phyloP scores from a whole-genome alignment of 1,284 basidiomycete genomes.

The Ganoderma leucocontextum region DNA sequence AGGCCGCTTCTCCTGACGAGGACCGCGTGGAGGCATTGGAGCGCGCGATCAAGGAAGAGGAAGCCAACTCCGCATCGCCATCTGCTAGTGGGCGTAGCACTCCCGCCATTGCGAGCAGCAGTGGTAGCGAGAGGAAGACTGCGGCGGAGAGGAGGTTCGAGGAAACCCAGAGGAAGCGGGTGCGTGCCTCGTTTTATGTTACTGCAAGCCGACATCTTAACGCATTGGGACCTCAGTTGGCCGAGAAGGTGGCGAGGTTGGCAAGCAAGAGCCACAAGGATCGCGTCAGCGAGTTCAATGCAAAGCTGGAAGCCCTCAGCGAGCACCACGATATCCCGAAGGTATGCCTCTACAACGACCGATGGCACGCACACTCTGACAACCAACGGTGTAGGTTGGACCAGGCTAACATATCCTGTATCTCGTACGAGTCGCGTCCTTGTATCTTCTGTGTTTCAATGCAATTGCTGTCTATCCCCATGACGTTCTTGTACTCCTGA shows the following conservation, averaged over 20 bases:
- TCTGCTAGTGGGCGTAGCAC: conserved; percentile 68
- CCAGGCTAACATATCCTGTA: conserved; percentile 66
- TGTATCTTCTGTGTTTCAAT: conserved; percentile 22
- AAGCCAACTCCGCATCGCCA: conserved; percentile 50
- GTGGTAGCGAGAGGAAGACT: conserved; percentile 69
- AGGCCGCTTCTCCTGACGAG: conserved; percentile 44
- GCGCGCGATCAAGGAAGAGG: conserved; percentile 53
- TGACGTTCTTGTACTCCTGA: conserved; percentile 12
- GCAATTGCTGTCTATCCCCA: not conserved
- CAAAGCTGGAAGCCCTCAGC: conserved; percentile 86
- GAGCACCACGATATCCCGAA: conserved; percentile 96
- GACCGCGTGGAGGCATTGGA: conserved; percentile 61
- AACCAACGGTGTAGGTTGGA: conserved; percentile 60
- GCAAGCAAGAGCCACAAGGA: conserved; percentile 95
- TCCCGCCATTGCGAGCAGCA: conserved; percentile 50
- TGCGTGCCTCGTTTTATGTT: conserved; percentile 51
- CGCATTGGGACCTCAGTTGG: conserved; percentile 59
- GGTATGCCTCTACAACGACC: conserved; percentile 50
- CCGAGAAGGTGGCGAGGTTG: conserved; percentile 81
- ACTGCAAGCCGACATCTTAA: conserved; percentile 2
- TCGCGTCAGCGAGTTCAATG: conserved; percentile 91
- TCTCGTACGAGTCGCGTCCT: conserved; percentile 25
- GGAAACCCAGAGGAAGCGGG: conserved; percentile 83
- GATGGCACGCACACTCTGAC: not conserved
- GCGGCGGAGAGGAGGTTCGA: conserved; percentile 92